Conservation (phyloP, 83 land plant genomes). For the Diphasiastrum complanatum region DNA sequence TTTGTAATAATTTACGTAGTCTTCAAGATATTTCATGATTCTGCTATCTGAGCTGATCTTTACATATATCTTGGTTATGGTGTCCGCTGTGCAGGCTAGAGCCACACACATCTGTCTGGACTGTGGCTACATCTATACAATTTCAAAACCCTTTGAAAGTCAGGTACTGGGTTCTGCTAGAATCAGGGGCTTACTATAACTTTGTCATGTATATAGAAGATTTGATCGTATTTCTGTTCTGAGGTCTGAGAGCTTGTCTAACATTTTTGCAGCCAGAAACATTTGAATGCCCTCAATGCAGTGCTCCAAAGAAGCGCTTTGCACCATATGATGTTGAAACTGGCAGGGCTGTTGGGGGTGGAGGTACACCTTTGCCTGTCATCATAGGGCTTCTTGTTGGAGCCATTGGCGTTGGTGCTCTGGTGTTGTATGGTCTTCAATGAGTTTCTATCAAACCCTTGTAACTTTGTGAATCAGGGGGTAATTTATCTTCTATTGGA, state of each 20-base stretch:
- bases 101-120: constrained; percentile 97
- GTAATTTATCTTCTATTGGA: no score
- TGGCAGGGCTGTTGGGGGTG: constrained; percentile 81
- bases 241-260: constrained; percentile 12
- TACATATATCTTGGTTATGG: background rate
- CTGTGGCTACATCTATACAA: constrained; percentile 87
- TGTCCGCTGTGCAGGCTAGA: constrained; percentile 50
- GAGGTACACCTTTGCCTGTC: constrained; percentile 73
- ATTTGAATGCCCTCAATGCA: constrained; percentile 87
- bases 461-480: no score
- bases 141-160: constrained; percentile 79
- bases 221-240: constrained; percentile 2
- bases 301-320: constrained; percentile 92
- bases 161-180: constrained; percentile 45
- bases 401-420: constrained; percentile 63
- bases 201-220: background rate
- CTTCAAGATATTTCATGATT: background rate
- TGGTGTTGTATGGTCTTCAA: constrained; percentile 85
- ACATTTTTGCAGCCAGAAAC: constrained; percentile 55
- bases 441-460: no score
- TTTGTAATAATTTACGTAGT: background rate
- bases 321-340: constrained; percentile 81
- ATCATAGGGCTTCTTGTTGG: constrained; percentile 69
- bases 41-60: background rate
- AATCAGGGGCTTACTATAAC: background rate